Evolutionary conservation across 208 protist species (phyloP).

Genomic region (Trypanosoma avium): DNA sequence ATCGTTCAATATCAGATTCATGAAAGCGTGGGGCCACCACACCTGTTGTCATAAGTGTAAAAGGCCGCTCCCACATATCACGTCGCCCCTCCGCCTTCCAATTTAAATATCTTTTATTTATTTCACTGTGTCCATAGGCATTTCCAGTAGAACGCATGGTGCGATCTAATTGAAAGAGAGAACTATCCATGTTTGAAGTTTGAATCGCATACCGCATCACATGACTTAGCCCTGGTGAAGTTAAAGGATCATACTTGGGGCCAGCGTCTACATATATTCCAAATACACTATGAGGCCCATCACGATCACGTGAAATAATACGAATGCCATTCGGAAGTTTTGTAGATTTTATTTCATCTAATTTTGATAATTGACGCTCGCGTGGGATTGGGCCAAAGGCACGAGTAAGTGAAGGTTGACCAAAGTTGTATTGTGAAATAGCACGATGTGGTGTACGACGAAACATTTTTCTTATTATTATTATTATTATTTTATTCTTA

Average conservation of each 20-base stretch:
- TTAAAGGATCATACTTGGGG: constrained; percentile 77
- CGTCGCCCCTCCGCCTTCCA: constrained; percentile 79
- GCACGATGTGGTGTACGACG: constrained; percentile 42
- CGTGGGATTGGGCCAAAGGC: constrained; percentile 52
- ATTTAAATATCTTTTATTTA: constrained; percentile 67
- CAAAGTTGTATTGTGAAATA: constrained; percentile 83
- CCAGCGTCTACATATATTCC: constrained; percentile 80
- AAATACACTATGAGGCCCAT: constrained; percentile 58
- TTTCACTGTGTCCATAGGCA: constrained; percentile 78
- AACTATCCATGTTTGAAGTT: constrained; percentile 86
- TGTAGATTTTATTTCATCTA: constrained; percentile 47
- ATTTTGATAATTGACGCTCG: constrained; percentile 24
- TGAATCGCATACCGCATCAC: constrained; percentile 86
- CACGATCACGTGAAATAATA: constrained; percentile 76
- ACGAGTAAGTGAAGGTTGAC: constrained; percentile 67
- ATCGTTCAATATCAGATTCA: constrained; percentile 81
- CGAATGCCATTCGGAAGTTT: constrained; percentile 69
- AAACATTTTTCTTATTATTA: constrained; percentile 33
- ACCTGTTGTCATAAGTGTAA: constrained; percentile 74
- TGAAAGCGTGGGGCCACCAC: constrained; percentile 80
- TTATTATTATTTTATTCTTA: neutral
- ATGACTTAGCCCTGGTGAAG: constrained; percentile 76
- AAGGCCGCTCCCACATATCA: constrained; percentile 79
- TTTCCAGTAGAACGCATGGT: constrained; percentile 73
- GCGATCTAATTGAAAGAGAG: constrained; percentile 84